Evolutionary conservation across 257 asterid genomes (phyloP).

Genomic region (Fraxinus excelsior): DNA sequence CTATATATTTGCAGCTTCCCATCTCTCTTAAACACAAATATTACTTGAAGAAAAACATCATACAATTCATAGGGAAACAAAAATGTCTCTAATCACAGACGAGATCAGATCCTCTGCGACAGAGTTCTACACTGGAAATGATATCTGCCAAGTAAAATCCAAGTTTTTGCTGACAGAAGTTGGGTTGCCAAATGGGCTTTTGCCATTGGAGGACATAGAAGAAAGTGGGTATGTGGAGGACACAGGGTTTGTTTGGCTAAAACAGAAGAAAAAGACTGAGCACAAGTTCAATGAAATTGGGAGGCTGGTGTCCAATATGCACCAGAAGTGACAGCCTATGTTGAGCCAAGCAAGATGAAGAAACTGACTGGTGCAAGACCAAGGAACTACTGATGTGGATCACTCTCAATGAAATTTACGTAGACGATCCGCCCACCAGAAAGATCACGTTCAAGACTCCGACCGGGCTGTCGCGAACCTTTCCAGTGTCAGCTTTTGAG

Average conservation of each 20-base stretch:
- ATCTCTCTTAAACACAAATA: background rate
- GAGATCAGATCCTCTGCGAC: constrained; percentile 40
- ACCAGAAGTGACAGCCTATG: constrained; percentile 43
- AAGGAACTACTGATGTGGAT: constrained; percentile 44
- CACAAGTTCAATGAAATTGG: constrained; percentile 39
- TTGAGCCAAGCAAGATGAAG: constrained; percentile 45
- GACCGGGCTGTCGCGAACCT: constrained; percentile 33
- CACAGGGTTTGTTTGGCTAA: constrained; percentile 51
- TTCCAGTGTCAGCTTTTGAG: constrained; percentile 41
- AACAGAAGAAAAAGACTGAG: constrained; percentile 38
- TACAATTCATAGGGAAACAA: background rate
- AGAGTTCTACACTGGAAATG: no score
- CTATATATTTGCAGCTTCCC: constrained; percentile 25
- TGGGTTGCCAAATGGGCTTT: no score
- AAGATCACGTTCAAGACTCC: constrained; percentile 40
- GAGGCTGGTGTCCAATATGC: constrained; percentile 31
- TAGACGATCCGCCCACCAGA: constrained; percentile 33
- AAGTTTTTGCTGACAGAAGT: no score
- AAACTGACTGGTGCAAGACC: constrained; percentile 48
- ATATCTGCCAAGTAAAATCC: no score
- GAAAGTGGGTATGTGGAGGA: constrained; percentile 13
- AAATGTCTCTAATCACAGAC: constrained; percentile 39
- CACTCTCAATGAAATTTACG: constrained; percentile 30
- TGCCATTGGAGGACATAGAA: no score
- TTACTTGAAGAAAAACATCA: background rate